These are phyloP conservation scores for Cladosporium sp. DNA, from an alignment of 2,329 filamentous ascomycete genomes.

Conservation along the genomic window DNA sequence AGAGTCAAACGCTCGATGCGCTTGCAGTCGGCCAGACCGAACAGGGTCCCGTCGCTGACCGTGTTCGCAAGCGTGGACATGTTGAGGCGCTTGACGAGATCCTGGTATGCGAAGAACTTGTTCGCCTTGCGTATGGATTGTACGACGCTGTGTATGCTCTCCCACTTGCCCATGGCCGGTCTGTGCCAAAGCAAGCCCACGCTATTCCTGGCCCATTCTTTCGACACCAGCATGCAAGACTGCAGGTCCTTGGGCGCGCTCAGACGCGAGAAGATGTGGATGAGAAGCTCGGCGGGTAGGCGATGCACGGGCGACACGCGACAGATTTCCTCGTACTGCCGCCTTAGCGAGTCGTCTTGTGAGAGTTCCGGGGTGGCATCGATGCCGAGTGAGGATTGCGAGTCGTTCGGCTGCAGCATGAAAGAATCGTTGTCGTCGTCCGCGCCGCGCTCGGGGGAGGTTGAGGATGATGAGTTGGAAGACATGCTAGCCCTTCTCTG, in stretches of 20 bases:
- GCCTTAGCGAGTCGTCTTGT: conserved; percentile 62
- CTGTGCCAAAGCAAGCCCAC: conserved; percentile 95
- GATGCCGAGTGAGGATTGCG: conserved; percentile 82
- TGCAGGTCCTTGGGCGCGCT: conserved; percentile 68
- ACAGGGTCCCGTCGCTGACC: conserved; percentile 85
- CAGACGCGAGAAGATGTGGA: conserved; percentile 85
- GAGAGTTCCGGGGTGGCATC: conserved; percentile 50
- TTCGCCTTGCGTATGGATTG: conserved; percentile 65
- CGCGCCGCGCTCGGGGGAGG: conserved; percentile 69
- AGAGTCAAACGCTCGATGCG: conserved; percentile 88
- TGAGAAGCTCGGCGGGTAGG: conserved; percentile 90
- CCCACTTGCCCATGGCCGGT: conserved; percentile 83
- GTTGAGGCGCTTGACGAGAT: conserved; percentile 89
- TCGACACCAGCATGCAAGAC: conserved; percentile 90
- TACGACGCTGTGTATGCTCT: conserved; percentile 75
- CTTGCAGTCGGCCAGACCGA: conserved; percentile 78
- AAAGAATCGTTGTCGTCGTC: conserved; percentile 95
- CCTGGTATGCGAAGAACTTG: conserved; percentile 84
- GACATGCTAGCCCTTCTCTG: conserved; percentile 26
- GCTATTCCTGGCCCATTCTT: conserved; percentile 85
- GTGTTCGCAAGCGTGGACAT: conserved; percentile 71
- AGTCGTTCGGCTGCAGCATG: conserved; percentile 77
- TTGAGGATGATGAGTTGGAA: conserved; percentile 60
- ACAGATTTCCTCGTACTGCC: conserved; percentile 57
- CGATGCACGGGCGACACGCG: conserved; percentile 76